A percentile compares a stretch with the other conserved stretches of the same genome.
Evolutionary conservation across 495 filamentous ascomycete species (phyloP).

Genomic region (Neohortaea acidophila): DNA sequence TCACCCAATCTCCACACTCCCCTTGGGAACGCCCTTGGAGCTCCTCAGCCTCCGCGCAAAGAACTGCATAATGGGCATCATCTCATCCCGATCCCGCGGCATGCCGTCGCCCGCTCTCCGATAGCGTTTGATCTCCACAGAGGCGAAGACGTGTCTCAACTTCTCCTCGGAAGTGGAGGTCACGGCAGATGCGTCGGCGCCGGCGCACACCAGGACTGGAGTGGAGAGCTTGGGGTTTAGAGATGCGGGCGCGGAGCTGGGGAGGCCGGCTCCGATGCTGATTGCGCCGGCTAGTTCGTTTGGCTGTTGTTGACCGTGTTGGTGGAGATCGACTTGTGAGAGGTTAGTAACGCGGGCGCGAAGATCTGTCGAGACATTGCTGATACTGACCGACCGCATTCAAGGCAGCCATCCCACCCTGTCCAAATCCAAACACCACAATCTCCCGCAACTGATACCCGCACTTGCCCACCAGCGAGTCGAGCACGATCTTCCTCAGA

Average conservation of each 20-base stretch:
- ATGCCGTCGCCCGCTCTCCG: conserved; percentile 60
- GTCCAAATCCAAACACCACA: conserved; percentile 69
- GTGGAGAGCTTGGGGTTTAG: conserved; percentile 44
- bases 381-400: conserved; percentile 29
- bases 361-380: neutral
- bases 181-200: conserved; percentile 44
- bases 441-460: conserved; percentile 56
- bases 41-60: conserved; percentile 63
- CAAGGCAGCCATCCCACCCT: conserved; percentile 70
- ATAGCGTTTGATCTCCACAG: conserved; percentile 65
- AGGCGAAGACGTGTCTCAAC: conserved; percentile 52
- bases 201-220: conserved; percentile 59
- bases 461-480: conserved; percentile 48
- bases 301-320: conserved; percentile 1
- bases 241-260: conserved; percentile 27
- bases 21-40: conserved; percentile 44
- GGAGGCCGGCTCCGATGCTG: conserved; percentile 59
- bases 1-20: conserved; percentile 39
- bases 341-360: too few species aligned
- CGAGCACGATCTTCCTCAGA: conserved; percentile 40
- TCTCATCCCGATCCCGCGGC: conserved; percentile 71
- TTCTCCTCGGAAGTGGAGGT: conserved; percentile 46
- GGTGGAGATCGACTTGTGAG: too few species aligned
- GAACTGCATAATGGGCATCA: conserved; percentile 86
- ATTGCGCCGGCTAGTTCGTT: conserved; percentile 46